Evolutionary conservation across 192 early-diverging fungal species (phyloP).

Genomic region (Coemansia sp.): DNA sequence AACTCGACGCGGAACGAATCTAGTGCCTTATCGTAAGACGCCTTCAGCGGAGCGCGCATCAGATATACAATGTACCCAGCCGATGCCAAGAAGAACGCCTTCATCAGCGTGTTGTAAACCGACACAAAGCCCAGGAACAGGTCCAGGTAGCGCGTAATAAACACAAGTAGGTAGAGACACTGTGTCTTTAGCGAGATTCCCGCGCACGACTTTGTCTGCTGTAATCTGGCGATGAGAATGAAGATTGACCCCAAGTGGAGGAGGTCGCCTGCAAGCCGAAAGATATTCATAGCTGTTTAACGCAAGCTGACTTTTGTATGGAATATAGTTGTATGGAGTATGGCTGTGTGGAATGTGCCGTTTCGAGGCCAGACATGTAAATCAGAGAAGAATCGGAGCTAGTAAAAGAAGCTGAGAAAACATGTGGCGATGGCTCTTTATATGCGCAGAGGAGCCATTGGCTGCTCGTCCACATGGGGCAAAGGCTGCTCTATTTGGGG

Average conservation of each 20-base stretch:
- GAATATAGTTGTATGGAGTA: neutral
- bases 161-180: conserved; percentile 85
- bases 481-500: neutral
- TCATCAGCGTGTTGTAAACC: conserved; percentile 93
- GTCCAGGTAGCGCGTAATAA: conserved; percentile 93
- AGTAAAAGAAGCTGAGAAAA: neutral
- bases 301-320: neutral
- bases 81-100: conserved; percentile 88
- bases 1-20: conserved; percentile 93
- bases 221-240: conserved; percentile 91
- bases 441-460: neutral
- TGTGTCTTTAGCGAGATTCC: conserved; percentile 99
- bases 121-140: conserved; percentile 73
- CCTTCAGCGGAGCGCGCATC: conserved; percentile 82
- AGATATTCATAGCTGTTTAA: conserved; percentile 77
- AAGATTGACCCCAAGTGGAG: conserved; percentile 92
- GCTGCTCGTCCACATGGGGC: neutral
- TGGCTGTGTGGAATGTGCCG: neutral
- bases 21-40: conserved; percentile 87
- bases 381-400: neutral
- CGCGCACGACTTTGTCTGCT: conserved; percentile 81
- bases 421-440: neutral
- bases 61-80: conserved; percentile 86
- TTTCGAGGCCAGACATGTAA: neutral
- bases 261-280: conserved; percentile 87